These are phyloP conservation scores for Nicotiana attenuata DNA, from an alignment of 257 asterid species.

Conservation along the genomic window DNA sequence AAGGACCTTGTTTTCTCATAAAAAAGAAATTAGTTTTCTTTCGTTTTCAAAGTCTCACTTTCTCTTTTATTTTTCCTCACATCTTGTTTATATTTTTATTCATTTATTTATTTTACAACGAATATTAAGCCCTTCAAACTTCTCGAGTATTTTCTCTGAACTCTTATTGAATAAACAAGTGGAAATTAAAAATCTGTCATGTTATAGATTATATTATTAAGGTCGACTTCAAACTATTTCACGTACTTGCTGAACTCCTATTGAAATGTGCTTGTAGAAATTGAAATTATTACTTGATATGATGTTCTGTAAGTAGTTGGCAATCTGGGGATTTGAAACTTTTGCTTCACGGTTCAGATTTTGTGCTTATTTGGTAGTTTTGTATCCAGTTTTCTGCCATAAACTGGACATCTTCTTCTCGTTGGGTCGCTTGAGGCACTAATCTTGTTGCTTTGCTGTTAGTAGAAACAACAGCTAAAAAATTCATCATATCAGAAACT, in stretches of 20 bases:
- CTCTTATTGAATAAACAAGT: background rate
- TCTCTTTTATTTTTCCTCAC: background rate
- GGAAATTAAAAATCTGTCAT: background rate
- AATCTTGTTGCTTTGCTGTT: constrained; percentile 48
- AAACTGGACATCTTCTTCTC: background rate
- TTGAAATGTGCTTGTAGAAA: background rate
- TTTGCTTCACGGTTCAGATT: background rate
- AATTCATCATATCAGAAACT: constrained; percentile 52
- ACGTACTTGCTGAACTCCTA: background rate
- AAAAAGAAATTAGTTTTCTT: background rate
- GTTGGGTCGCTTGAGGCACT: constrained; percentile 17
- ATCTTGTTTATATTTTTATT: background rate
- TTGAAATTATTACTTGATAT: background rate
- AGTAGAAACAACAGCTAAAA: constrained; percentile 83
- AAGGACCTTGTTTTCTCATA: background rate
- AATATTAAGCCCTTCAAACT: background rate
- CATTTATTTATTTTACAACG: background rate
- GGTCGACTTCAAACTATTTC: background rate
- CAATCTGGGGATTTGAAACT: background rate
- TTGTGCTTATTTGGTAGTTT: background rate
- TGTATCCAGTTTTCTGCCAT: background rate
- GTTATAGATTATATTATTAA: no score
- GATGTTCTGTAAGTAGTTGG: background rate
- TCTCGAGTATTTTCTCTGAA: background rate
- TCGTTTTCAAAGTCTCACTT: background rate